Percentiles rank a stretch among this genome's conserved stretches.
Evolutionary conservation across 257 asterid species (phyloP).

Genomic region (Perilla frutescens): DNA sequence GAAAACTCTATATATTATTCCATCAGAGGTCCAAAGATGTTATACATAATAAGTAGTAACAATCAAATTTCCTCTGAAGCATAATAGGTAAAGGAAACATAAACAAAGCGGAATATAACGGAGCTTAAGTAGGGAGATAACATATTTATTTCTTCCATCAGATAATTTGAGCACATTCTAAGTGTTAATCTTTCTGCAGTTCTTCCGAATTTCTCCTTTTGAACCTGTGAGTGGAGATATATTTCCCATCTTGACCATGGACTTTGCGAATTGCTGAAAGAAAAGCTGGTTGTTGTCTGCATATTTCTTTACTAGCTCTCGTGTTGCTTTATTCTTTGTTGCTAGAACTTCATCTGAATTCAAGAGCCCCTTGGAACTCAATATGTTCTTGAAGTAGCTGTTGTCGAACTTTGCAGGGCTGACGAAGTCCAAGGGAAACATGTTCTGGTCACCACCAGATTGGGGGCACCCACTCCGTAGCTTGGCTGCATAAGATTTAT

Average conservation of each 20-base stretch:
- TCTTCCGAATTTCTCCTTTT: slow-evolving; percentile 56
- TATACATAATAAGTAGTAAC: too few species aligned
- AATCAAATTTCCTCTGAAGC: too few species aligned
- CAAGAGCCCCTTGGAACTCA: slow-evolving; percentile 52
- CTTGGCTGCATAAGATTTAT: slow-evolving; percentile 39
- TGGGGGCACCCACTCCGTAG: slow-evolving; percentile 48
- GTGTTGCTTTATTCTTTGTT: slow-evolving; percentile 36
- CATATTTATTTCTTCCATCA: too few species aligned
- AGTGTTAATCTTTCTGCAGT: slow-evolving; percentile 53
- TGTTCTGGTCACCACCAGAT: slow-evolving; percentile 54
- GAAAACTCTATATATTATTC: too few species aligned
- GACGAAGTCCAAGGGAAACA: slow-evolving; percentile 42
- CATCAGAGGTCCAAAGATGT: too few species aligned
- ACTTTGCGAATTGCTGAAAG: slow-evolving; percentile 51
- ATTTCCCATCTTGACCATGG: slow-evolving; percentile 70
- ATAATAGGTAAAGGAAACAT: not conserved
- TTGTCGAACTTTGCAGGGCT: slow-evolving; percentile 58
- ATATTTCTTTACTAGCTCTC: slow-evolving; percentile 44
- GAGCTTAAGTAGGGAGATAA: too few species aligned
- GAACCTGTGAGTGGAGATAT: slow-evolving; percentile 48
- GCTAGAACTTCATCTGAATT: slow-evolving; percentile 60
- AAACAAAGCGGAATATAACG: not conserved
- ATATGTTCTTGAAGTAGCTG: slow-evolving; percentile 53
- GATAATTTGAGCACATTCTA: not conserved
- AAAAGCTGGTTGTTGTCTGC: slow-evolving; percentile 46